A percentile compares a stretch with the other conserved stretches of the same genome.
phyloP scores from a whole-genome alignment of 2,329 filamentous ascomycete genomes.

The Sclerotiophoma versabilis region DNA sequence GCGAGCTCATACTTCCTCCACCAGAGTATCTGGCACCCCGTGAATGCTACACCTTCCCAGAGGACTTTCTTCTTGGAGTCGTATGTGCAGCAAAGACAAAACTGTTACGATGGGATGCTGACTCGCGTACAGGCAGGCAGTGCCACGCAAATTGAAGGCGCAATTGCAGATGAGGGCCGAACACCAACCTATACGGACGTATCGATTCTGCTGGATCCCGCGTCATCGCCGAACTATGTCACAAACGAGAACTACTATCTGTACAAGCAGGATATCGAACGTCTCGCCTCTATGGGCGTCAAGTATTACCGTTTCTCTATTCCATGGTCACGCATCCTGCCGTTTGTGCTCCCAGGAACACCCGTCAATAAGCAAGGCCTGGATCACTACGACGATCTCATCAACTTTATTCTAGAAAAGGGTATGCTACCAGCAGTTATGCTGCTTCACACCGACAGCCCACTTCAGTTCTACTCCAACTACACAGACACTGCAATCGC shows the following conservation, averaged over 20 bases:
- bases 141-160: conserved; percentile 40
- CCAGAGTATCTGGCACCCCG: conserved; percentile 58
- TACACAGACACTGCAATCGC: conserved; percentile 34
- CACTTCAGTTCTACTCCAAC: conserved; percentile 53
- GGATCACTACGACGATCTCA: conserved; percentile 63
- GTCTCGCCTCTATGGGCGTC: conserved; percentile 60
- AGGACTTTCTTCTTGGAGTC: conserved; percentile 52
- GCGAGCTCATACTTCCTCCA: conserved; percentile 64
- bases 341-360: conserved; percentile 59
- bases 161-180: conserved; percentile 41
- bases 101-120: neutral
- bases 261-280: conserved; percentile 64
- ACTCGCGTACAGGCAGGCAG: conserved; percentile 25
- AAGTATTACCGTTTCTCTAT: conserved; percentile 62
- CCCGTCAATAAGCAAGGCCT: conserved; percentile 61
- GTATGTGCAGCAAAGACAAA: neutral
- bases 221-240: conserved; percentile 22
- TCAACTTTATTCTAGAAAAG: conserved; percentile 58
- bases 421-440: conserved; percentile 60
- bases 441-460: conserved; percentile 60
- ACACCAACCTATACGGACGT: conserved; percentile 33
- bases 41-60: conserved; percentile 60
- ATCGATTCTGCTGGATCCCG: conserved; percentile 17
- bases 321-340: conserved; percentile 61
- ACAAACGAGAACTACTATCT: conserved; percentile 63